Conservation (phyloP, 495 filamentous ascomycete species). For the Aspergillus baeticus region DNA sequence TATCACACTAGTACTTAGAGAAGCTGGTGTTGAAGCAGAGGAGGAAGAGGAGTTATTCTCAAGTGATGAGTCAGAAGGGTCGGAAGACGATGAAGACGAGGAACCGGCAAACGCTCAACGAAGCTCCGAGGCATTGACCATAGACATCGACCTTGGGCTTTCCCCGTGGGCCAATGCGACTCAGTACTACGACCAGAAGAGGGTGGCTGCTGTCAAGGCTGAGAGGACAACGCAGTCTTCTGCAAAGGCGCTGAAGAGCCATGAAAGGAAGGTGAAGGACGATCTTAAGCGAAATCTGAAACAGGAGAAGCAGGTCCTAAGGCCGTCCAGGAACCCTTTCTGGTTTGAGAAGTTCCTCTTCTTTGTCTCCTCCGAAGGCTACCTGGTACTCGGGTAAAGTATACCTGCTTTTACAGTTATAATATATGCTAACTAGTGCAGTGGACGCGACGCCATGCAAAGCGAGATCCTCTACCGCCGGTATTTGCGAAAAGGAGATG, state of each 20-base stretch:
- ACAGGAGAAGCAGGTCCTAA: constrained; percentile 86
- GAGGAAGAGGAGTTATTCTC: constrained; percentile 52
- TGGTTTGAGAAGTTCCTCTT: constrained; percentile 98
- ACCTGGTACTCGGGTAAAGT: constrained; percentile 72
- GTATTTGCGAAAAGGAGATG: constrained; percentile 82
- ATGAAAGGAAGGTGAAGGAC: constrained; percentile 80
- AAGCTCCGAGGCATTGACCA: constrained; percentile 45
- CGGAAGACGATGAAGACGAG: constrained; percentile 49
- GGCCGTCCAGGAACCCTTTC: constrained; percentile 73
- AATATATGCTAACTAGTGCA: constrained; percentile 24
- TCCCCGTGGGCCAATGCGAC: constrained; percentile 85
- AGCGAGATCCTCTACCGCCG: constrained; percentile 85
- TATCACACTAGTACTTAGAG: constrained; percentile 74
- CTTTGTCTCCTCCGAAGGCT: constrained; percentile 95
- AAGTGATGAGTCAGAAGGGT: constrained; percentile 62
- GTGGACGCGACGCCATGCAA: constrained; percentile 84
- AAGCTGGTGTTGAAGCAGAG: constrained; percentile 60
- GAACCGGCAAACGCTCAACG: constrained; percentile 34
- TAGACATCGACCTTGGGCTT: constrained; percentile 83
- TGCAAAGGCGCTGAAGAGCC: constrained; percentile 79
- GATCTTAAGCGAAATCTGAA: constrained; percentile 85
- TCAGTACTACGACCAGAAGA: constrained; percentile 89
- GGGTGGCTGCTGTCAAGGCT: constrained; percentile 77
- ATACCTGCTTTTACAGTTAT: constrained; percentile 1
- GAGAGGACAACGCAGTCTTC: constrained; percentile 83